Evolutionary conservation across 169 alveolate genomes (phyloP).

Genomic region (Babesia ovis): DNA sequence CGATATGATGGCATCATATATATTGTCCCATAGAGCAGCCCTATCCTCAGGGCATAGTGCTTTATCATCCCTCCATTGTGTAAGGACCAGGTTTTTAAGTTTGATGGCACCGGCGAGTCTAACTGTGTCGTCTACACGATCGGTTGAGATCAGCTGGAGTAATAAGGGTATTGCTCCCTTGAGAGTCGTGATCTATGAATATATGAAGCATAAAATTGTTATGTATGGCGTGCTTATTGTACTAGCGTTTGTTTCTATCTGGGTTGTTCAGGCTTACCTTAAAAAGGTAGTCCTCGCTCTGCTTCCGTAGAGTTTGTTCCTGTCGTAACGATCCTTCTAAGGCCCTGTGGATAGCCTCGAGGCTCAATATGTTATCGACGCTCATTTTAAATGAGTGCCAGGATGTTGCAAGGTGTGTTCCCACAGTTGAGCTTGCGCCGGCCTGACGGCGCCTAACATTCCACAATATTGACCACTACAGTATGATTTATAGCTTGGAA

Average conservation of each 20-base stretch:
- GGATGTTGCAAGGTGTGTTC: background rate
- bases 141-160: conserved; percentile 37
- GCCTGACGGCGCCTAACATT: background rate
- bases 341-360: conserved; percentile 58
- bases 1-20: conserved; percentile 38
- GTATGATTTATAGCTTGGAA: too few species aligned
- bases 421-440: conserved; percentile 1
- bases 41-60: conserved; percentile 24
- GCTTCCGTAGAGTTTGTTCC: conserved; percentile 27
- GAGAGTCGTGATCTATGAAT: conserved; percentile 25
- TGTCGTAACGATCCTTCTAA: conserved; percentile 57
- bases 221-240: background rate
- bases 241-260: background rate
- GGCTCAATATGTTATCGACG: conserved; percentile 38
- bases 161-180: conserved; percentile 50
- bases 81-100: conserved; percentile 49
- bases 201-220: background rate
- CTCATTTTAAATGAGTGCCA: conserved; percentile 45
- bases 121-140: conserved; percentile 33
- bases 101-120: conserved; percentile 63
- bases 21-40: conserved; percentile 37
- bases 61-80: conserved; percentile 36
- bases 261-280: conserved; percentile 15
- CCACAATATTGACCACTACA: too few species aligned
- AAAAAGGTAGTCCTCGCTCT: conserved; percentile 53